Evolutionary conservation across 2,329 filamentous ascomycete species (phyloP).

Genomic region (Talaromyces rugulosus): DNA sequence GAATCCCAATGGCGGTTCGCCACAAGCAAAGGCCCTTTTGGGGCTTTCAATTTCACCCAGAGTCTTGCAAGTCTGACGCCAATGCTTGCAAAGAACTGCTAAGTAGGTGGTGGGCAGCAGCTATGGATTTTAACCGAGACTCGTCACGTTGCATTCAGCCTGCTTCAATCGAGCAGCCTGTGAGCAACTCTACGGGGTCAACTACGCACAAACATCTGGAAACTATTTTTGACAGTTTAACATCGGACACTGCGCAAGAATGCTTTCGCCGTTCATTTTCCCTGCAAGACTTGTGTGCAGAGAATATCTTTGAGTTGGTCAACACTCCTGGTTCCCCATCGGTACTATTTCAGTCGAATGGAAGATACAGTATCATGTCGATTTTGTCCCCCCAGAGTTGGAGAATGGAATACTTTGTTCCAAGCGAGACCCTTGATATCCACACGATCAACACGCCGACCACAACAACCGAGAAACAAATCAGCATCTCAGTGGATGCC

Average conservation of each 20-base stretch:
- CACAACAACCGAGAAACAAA: neutral
- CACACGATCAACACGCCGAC: conserved; percentile 16
- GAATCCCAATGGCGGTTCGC: conserved; percentile 70
- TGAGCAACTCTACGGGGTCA: conserved; percentile 19
- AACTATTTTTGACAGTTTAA: conserved; percentile 38
- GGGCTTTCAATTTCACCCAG: conserved; percentile 87
- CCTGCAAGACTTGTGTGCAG: conserved; percentile 22
- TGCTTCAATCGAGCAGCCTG: conserved; percentile 17
- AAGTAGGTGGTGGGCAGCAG: conserved; percentile 69
- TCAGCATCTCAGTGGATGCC: conserved; percentile 15
- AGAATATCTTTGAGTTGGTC: conserved; percentile 30
- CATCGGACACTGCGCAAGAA: conserved; percentile 23
- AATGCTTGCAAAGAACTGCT: conserved; percentile 60
- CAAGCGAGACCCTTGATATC: conserved; percentile 20
- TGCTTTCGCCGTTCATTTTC: conserved; percentile 24
- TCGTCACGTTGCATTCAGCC: conserved; percentile 20
- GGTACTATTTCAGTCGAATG: conserved; percentile 44
- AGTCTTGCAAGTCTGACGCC: conserved; percentile 73
- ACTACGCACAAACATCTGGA: conserved; percentile 46
- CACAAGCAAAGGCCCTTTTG: conserved; percentile 70
- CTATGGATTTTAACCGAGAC: conserved; percentile 56
- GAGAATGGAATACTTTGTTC: conserved; percentile 32
- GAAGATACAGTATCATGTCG: conserved; percentile 32
- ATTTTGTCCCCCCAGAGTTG: conserved; percentile 31
- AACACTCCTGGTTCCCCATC: conserved; percentile 28